Evolutionary conservation across 2,329 filamentous ascomycete species (phyloP).

Genomic region (Trichoderma sp.): DNA sequence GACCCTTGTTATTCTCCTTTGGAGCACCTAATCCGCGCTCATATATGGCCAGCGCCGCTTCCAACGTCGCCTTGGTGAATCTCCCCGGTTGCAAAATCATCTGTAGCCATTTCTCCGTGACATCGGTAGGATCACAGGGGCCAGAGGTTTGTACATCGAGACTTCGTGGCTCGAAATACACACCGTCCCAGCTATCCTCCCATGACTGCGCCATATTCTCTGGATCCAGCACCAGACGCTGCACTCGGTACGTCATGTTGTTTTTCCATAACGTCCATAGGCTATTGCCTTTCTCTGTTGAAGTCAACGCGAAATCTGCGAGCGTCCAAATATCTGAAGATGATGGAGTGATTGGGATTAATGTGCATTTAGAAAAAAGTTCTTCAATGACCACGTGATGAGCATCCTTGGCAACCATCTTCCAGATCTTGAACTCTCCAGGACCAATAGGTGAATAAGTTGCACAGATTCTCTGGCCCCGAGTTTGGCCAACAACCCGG

Average conservation of each 20-base stretch:
- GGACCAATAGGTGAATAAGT: constrained; percentile 86
- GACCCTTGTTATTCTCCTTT: constrained; percentile 43
- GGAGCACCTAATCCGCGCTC: constrained; percentile 56
- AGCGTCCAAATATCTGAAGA: constrained; percentile 77
- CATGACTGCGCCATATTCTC: constrained; percentile 62
- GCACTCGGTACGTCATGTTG: constrained; percentile 73
- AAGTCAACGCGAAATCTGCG: constrained; percentile 68
- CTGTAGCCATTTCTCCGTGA: constrained; percentile 81
- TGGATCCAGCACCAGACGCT: constrained; percentile 70
- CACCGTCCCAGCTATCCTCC: constrained; percentile 67
- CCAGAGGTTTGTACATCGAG: constrained; percentile 57
- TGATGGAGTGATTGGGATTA: constrained; percentile 68
- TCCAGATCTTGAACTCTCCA: constrained; percentile 95
- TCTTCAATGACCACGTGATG: constrained; percentile 67
- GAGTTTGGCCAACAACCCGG: constrained; percentile 61
- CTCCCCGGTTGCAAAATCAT: constrained; percentile 80
- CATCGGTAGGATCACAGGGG: constrained; percentile 63
- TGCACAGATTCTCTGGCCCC: constrained; percentile 59
- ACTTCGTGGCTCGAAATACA: constrained; percentile 58
- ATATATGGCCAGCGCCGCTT: constrained; percentile 81
- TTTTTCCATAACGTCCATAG: constrained; percentile 84
- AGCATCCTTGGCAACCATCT: constrained; percentile 62
- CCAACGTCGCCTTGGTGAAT: constrained; percentile 75
- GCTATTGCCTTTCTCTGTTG: constrained; percentile 52
- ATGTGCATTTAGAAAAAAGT: constrained; percentile 57